These are phyloP conservation scores for Marsdenia floribunda DNA, from an alignment of 257 asterid species.

Conservation along the genomic window DNA sequence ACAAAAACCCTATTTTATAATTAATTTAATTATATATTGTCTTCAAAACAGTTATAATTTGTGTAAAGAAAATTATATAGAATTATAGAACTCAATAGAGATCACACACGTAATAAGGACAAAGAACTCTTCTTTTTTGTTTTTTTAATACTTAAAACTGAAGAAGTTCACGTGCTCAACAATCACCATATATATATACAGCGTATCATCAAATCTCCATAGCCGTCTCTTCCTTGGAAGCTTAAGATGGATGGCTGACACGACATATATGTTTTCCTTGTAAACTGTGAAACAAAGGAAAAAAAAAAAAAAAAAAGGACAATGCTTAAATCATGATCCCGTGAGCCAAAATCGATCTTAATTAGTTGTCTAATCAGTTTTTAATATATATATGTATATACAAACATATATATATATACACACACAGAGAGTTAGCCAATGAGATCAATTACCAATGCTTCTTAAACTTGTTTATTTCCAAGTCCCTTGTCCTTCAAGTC, in stretches of 20 bases:
- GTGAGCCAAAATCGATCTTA: slow-evolving; percentile 21
- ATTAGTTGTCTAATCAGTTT: neutral
- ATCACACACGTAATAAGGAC: slow-evolving; percentile 25
- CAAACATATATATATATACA: too few species aligned
- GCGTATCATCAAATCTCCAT: slow-evolving; percentile 4
- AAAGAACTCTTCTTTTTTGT: neutral
- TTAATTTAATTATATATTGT: neutral
- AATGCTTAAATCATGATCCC: slow-evolving; percentile 16
- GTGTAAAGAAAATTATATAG: neutral
- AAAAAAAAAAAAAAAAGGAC: neutral
- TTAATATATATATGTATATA: too few species aligned
- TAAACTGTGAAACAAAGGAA: neutral
- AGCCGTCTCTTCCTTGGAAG: neutral
- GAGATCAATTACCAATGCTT: neutral
- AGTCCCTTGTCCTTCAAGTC: neutral
- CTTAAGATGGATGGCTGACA: slow-evolving; percentile 12
- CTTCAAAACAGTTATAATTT: neutral
- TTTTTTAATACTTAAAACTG: slow-evolving; percentile 15
- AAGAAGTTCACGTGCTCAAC: slow-evolving; percentile 47
- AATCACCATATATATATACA: neutral
- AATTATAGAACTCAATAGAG: neutral
- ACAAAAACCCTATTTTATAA: slow-evolving; percentile 7
- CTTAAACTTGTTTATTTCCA: neutral
- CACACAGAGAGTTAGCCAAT: neutral
- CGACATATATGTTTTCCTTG: slow-evolving; percentile 6